A percentile compares a stretch with the other conserved stretches of the same genome.
Conservation (phyloP, 2,329 filamentous ascomycete genomes). For the Fusarium chaquense region DNA sequence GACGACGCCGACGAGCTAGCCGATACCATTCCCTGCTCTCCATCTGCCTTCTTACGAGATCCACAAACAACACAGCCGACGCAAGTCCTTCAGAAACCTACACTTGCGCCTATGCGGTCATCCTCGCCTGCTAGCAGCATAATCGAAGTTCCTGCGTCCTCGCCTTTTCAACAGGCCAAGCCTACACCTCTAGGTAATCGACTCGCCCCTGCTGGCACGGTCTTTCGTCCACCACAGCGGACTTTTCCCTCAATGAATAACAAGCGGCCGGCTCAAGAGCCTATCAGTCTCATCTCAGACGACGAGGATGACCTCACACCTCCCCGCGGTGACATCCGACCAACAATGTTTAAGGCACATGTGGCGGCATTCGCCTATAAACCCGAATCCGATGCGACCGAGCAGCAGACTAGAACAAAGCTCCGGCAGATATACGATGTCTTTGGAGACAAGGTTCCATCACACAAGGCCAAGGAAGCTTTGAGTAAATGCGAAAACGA, state of each 20-base stretch:
- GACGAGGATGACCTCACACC: slow-evolving; percentile 62
- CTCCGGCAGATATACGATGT: slow-evolving; percentile 55
- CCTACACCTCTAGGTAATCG: slow-evolving; percentile 60
- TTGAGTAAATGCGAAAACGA: slow-evolving; percentile 51
- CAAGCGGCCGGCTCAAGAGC: slow-evolving; percentile 55
- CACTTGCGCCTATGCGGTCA: slow-evolving; percentile 50
- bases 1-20: slow-evolving; percentile 62
- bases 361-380: slow-evolving; percentile 61
- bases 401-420: slow-evolving; percentile 49
- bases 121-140: slow-evolving; percentile 61
- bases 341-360: slow-evolving; percentile 65
- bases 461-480: slow-evolving; percentile 51
- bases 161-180: slow-evolving; percentile 69
- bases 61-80: slow-evolving; percentile 59
- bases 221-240: slow-evolving; percentile 67
- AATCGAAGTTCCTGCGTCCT: slow-evolving; percentile 90
- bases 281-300: slow-evolving; percentile 64
- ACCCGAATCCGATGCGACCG: slow-evolving; percentile 56
- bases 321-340: slow-evolving; percentile 71
- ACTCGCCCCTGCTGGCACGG: slow-evolving; percentile 82
- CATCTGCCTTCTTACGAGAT: slow-evolving; percentile 52
- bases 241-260: slow-evolving; percentile 42
- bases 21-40: slow-evolving; percentile 61
- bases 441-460: slow-evolving; percentile 49
- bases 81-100: slow-evolving; percentile 59